These are phyloP conservation scores for Globisporangium spiculum DNA, from an alignment of 352 stramenopile genomes.

Conservation along the genomic window DNA sequence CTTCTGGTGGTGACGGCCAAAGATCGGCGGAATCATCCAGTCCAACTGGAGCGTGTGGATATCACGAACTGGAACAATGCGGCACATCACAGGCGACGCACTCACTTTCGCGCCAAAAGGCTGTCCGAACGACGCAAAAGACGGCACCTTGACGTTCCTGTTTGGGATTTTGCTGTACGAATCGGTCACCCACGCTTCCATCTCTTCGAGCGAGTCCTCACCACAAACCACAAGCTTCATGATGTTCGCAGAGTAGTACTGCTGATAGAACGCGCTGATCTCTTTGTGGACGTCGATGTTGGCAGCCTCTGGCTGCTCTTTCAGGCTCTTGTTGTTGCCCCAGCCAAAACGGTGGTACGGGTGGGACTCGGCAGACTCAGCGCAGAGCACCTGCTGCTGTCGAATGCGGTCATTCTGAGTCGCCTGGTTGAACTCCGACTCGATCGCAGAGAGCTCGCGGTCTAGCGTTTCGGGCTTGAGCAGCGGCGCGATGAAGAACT, in stretches of 20 bases:
- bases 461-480: slow-evolving; percentile 79
- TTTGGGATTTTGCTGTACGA: slow-evolving; percentile 68
- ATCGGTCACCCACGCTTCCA: slow-evolving; percentile 58
- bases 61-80: slow-evolving; percentile 71
- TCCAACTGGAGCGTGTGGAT: slow-evolving; percentile 74
- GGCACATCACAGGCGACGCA: slow-evolving; percentile 46
- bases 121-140: slow-evolving; percentile 36
- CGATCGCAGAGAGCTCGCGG: slow-evolving; percentile 81
- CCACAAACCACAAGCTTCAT: slow-evolving; percentile 85
- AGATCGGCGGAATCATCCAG: slow-evolving; percentile 76
- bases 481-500: slow-evolving; percentile 93
- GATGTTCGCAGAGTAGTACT: slow-evolving; percentile 76
- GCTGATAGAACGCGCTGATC: slow-evolving; percentile 65
- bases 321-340: slow-evolving; percentile 79
- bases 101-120: slow-evolving; percentile 52
- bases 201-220: slow-evolving; percentile 63
- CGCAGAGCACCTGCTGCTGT: slow-evolving; percentile 75
- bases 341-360: slow-evolving; percentile 84
- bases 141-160: slow-evolving; percentile 39
- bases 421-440: slow-evolving; percentile 87
- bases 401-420: slow-evolving; percentile 70
- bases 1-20: slow-evolving; percentile 71
- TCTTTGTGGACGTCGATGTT: slow-evolving; percentile 56
- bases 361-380: slow-evolving; percentile 44
- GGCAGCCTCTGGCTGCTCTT: slow-evolving; percentile 36